Evolutionary conservation across 371 early-diverging fungal genomes (phyloP).

Genomic region (Rhizomucor pusillus): DNA sequence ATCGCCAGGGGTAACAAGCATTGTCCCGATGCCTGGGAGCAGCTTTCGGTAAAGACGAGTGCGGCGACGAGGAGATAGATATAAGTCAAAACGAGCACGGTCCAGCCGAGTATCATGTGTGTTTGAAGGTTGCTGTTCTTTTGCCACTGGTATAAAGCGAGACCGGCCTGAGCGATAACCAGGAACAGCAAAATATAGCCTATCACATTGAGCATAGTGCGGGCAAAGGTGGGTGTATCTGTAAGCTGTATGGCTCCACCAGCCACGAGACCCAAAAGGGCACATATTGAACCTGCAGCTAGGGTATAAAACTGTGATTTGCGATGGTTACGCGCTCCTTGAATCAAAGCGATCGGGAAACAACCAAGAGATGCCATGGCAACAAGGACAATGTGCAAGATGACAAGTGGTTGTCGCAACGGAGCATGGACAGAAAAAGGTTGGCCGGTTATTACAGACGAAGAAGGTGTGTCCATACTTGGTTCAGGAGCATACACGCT

Average conservation of each 20-base stretch:
- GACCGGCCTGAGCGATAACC: slow-evolving; percentile 4
- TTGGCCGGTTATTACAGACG: slow-evolving; percentile 14
- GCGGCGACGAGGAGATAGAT: slow-evolving; percentile 26
- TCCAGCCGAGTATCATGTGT: slow-evolving; percentile 35
- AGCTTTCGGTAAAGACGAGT: slow-evolving; percentile 29
- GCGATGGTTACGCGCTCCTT: slow-evolving; percentile 28
- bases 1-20: slow-evolving; percentile 35
- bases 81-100: slow-evolving; percentile 19
- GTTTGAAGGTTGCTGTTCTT: slow-evolving; percentile 3
- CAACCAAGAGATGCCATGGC: slow-evolving; percentile 37
- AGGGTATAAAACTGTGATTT: slow-evolving; percentile 21
- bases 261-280: slow-evolving; percentile 27
- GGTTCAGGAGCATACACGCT: neutral
- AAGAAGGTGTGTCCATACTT: slow-evolving; percentile 20
- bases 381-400: slow-evolving; percentile 36
- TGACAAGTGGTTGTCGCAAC: slow-evolving; percentile 38
- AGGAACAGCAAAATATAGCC: slow-evolving; percentile 12
- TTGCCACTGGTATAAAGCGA: slow-evolving; percentile 12
- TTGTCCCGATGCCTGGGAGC: slow-evolving; percentile 13
- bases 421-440: slow-evolving; percentile 41
- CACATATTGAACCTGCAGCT: slow-evolving; percentile 21
- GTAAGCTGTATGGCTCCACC: slow-evolving; percentile 21
- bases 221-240: slow-evolving; percentile 1
- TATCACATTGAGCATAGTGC: slow-evolving; percentile 8
- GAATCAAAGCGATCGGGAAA: slow-evolving; percentile 36